A percentile compares a stretch with the other conserved stretches of the same genome.
Evolutionary conservation across 2,329 filamentous ascomycete species (phyloP).

Genomic region (Alternaria novae-zelandiae): DNA sequence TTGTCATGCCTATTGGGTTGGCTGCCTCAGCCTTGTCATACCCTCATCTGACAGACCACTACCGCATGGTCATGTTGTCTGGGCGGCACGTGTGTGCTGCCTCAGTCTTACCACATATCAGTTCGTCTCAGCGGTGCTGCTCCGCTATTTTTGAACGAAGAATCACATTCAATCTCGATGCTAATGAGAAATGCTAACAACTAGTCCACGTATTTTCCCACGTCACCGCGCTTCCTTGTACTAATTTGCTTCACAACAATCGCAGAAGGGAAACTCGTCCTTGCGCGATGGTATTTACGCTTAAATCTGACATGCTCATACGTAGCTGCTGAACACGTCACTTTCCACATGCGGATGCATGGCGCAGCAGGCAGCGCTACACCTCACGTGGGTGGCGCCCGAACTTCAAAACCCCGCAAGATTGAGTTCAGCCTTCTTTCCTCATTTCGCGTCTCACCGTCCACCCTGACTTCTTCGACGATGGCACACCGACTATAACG

Average conservation of each 20-base stretch:
- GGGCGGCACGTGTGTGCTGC: not conserved
- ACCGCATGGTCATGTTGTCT: not conserved
- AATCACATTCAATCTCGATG: not conserved
- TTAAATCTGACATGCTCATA: not conserved
- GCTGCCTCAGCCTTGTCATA: not conserved
- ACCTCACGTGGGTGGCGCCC: not conserved
- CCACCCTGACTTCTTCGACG: no score
- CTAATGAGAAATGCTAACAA: not conserved
- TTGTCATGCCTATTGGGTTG: not conserved
- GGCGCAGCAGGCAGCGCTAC: not conserved
- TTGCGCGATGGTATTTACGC: no score
- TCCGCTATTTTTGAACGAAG: not conserved
- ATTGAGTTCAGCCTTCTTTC: not conserved
- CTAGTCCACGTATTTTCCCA: not conserved
- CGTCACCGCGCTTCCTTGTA: no score
- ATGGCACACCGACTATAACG: fast-evolving
- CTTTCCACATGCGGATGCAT: not conserved
- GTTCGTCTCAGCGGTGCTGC: not conserved
- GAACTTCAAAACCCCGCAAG: not conserved
- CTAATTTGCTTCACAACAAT: no score
- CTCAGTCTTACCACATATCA: not conserved
- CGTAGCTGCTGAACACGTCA: not conserved
- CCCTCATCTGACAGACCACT: no score
- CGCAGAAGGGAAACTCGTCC: no score
- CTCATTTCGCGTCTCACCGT: not conserved